Conservation (phyloP, 495 filamentous ascomycete genomes). For the Podospora pseudopauciseta region DNA sequence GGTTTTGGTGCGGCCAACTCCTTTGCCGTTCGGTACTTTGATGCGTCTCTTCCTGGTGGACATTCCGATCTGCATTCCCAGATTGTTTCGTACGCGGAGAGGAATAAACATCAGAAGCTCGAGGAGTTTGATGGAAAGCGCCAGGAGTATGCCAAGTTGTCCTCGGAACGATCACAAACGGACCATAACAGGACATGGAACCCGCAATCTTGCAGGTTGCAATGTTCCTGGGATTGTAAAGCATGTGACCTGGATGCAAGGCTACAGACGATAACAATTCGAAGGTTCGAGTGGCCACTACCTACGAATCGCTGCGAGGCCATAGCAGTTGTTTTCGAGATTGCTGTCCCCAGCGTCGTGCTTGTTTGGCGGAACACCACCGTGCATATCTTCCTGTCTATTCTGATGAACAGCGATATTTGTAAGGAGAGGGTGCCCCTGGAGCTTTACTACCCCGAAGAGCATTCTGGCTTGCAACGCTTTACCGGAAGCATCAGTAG, state of each 20-base stretch:
- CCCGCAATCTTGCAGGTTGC: fast-evolving
- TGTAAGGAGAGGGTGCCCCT: neutral
- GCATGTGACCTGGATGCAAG: conserved; percentile 25
- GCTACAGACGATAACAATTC: conserved; percentile 39
- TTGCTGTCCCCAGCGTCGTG: conserved; percentile 45
- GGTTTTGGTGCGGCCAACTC: conserved; percentile 26
- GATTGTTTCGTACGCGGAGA: conserved; percentile 42
- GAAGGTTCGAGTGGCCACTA: conserved; percentile 61
- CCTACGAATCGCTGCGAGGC: conserved; percentile 34
- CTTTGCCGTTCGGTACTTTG: conserved; percentile 56
- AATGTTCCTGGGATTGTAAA: conserved; percentile 43
- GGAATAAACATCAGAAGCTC: conserved; percentile 37
- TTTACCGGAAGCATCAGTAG: neutral
- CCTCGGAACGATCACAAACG: neutral
- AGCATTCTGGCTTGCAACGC: neutral
- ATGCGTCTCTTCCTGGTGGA: conserved; percentile 34
- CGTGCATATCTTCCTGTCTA: conserved; percentile 38
- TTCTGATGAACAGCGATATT: conserved; percentile 26
- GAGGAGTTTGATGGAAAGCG: conserved; percentile 36
- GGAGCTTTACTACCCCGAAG: neutral
- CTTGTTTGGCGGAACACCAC: conserved; percentile 54
- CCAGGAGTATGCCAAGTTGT: conserved; percentile 13
- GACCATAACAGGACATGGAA: neutral
- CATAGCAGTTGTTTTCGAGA: conserved; percentile 57
- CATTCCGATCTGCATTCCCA: conserved; percentile 39